phyloP scores from a whole-genome alignment of 345 rosid genomes.

The Syzygium jambos region DNA sequence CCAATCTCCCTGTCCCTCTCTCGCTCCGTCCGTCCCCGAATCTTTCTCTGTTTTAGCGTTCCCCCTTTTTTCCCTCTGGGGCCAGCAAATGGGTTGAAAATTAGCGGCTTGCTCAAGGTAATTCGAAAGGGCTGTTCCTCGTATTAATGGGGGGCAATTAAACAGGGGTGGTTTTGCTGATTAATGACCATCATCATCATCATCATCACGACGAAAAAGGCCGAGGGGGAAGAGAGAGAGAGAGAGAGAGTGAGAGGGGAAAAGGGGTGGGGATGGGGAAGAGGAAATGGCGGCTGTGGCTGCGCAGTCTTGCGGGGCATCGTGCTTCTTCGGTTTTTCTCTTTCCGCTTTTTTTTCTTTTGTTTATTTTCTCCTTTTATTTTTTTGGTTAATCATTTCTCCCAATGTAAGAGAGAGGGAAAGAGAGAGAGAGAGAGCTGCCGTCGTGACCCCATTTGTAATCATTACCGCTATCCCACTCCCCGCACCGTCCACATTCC shows the following conservation, averaged over 20 bases:
- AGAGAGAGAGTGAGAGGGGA: neutral
- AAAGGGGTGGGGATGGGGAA: too few species aligned
- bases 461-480: slow-evolving; percentile 21
- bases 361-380: neutral
- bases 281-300: slow-evolving; percentile 69
- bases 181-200: slow-evolving; percentile 1
- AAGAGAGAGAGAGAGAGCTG: neutral
- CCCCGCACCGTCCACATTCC: neutral
- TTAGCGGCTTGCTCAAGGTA: neutral
- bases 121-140: slow-evolving; percentile 1
- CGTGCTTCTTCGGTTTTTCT: neutral
- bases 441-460: slow-evolving; percentile 35
- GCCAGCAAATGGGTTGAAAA: neutral
- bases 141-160: neutral
- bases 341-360: neutral
- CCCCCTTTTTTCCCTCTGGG: neutral
- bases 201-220: neutral
- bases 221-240: too few species aligned
- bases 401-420: neutral
- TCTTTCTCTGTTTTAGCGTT: neutral
- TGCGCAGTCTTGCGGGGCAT: slow-evolving; percentile 34
- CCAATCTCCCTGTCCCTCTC: neutral
- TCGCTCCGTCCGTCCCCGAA: neutral
- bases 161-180: neutral
- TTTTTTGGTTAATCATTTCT: neutral